Base-by-base conservation (phyloP, 257 asterid genomes). In the Forsythia viridissima region DNA sequence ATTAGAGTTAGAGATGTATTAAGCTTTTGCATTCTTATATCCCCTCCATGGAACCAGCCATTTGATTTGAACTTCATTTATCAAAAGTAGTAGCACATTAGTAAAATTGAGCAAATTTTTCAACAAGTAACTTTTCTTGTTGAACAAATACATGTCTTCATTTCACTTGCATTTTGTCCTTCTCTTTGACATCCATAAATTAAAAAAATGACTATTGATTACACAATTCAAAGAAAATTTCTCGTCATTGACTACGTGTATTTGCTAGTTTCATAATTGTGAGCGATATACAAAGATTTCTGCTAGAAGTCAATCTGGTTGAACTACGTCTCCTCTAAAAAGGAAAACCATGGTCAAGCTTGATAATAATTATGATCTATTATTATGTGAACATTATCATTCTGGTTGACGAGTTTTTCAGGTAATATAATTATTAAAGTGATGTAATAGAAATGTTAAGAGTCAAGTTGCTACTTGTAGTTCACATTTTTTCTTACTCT, bases 111-210 rank as follows among this genome's bases (percentile, higher is more conserved):
- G 24, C 44, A 34, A 72, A 72, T 34, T 73, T 40, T 77, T 66
- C 52, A 44, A 13, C 77, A 74, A 8, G 6, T 66, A 44, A 44
- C n/a, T 18, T 18, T 70, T 59, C 77, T 71, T 78, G 71, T 36
- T 57, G 9, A 37, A 4, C 8, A 75, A 52, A 30, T 16, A 13
- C 48, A 11, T 18, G 10, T 37, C 24, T 55, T 18, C 24, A 34
- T 41, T 44, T 40, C 70, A 48, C 43, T 73, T 46, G 39, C 42
- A 7, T 39, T 20, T 43, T 37, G 39, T 9, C 38, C n/a, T 24
- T 63, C 70, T 10, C 6, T 30, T 63, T 21, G 40, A 21, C 3
- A 4, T 39, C 39, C 13, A 15, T 24, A 63, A 63, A 24, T 63
- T 24, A 63, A 63, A 6, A n/a, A 10, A 3, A 11, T 30, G 8